Evolutionary conservation across 352 stramenopile genomes (phyloP).

Genomic region (Thalassiosira livingstoniorum): DNA sequence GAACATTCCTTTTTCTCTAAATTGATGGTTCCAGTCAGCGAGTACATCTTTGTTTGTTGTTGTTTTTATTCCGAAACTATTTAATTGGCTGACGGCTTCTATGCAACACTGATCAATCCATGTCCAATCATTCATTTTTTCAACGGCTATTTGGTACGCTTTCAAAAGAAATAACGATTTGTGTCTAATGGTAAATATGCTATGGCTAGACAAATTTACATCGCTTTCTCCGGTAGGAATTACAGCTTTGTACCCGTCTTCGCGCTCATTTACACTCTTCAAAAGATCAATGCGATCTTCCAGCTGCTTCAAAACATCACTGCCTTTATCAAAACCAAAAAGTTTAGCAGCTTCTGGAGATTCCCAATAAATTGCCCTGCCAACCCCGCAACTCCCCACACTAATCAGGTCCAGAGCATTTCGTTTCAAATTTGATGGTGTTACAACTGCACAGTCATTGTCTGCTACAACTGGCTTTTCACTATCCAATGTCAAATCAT

Average conservation of each 20-base stretch:
- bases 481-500: too few species aligned
- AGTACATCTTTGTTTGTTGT: neutral
- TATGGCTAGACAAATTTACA: neutral
- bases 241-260: neutral
- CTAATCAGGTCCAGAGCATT: too few species aligned
- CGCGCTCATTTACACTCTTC: neutral
- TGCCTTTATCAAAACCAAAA: neutral
- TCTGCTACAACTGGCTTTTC: too few species aligned
- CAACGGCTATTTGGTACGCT: neutral
- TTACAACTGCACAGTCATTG: too few species aligned
- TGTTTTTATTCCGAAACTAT: neutral
- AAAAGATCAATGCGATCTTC: neutral
- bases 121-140: neutral
- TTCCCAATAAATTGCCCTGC: too few species aligned
- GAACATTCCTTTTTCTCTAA: slow-evolving; percentile 17
- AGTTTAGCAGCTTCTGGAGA: too few species aligned
- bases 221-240: neutral
- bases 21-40: too few species aligned
- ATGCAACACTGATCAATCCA: neutral
- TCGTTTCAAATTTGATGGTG: too few species aligned
- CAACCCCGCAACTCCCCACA: too few species aligned
- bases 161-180: too few species aligned
- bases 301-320: neutral
- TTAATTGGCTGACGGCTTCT: neutral
- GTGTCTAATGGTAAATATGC: neutral